Conservation (phyloP, 306 rosid species). For the Alnus rubra region DNA sequence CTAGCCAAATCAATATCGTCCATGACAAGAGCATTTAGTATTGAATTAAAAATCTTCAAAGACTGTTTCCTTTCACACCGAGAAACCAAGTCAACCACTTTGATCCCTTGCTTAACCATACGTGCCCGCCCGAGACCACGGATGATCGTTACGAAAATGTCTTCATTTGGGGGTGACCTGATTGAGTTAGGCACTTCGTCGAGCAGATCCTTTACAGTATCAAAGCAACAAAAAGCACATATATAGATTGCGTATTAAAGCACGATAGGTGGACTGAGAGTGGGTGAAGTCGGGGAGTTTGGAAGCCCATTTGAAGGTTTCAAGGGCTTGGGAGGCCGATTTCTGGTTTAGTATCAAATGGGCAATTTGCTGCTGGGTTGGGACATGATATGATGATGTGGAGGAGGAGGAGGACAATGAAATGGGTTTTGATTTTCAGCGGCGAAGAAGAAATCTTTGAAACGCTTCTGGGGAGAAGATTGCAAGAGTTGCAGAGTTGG, state of each 20-base stretch:
- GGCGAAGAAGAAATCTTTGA: slow-evolving; percentile 11
- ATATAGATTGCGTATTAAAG: slow-evolving; percentile 64
- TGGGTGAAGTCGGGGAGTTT: slow-evolving; percentile 49
- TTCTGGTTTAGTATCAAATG: slow-evolving; percentile 59
- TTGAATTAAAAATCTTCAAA: slow-evolving; percentile 61
- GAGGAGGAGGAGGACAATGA: slow-evolving; percentile 21
- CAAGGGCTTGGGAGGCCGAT: slow-evolving; percentile 48
- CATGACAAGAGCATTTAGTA: slow-evolving; percentile 69
- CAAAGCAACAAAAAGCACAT: slow-evolving; percentile 57
- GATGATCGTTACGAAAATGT: slow-evolving; percentile 58
- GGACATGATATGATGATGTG: slow-evolving; percentile 35
- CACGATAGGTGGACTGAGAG: slow-evolving; percentile 67
- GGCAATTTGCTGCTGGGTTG: slow-evolving; percentile 45
- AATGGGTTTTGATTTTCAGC: slow-evolving; percentile 6
- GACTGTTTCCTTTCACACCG: slow-evolving; percentile 49
- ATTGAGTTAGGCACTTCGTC: slow-evolving; percentile 68
- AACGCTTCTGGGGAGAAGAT: not conserved
- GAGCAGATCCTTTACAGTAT: slow-evolving; percentile 66
- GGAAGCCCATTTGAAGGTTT: slow-evolving; percentile 79
- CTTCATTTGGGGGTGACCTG: slow-evolving; percentile 50
- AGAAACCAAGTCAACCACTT: slow-evolving; percentile 52
- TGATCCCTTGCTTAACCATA: slow-evolving; percentile 48
- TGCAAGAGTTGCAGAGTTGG: slow-evolving; percentile 4
- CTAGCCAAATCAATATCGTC: slow-evolving; percentile 77
- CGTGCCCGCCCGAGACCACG: slow-evolving; percentile 53